Evolutionary conservation across 2,329 filamentous ascomycete species (phyloP).

Genomic region (Cladophialophora psammophila): DNA sequence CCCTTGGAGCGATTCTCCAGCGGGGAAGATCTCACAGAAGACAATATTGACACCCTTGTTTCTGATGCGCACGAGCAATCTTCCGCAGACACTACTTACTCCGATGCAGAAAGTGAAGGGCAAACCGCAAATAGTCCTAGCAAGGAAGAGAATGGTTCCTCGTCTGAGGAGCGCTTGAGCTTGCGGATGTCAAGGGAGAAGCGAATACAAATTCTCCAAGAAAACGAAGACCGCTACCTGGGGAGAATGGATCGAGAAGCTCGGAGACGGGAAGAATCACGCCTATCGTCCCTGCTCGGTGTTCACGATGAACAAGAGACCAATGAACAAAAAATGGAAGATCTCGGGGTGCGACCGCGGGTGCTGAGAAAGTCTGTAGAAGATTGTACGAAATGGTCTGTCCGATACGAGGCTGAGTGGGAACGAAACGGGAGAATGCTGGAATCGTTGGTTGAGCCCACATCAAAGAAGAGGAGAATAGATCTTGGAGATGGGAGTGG

Average conservation of each 20-base stretch:
- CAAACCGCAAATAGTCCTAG: not conserved
- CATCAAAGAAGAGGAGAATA: constrained; percentile 25
- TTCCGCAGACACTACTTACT: not conserved
- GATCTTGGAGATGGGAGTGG: constrained; percentile 3
- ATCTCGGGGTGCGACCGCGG: constrained; percentile 36
- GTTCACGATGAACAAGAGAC: constrained; percentile 42
- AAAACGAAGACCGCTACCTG: constrained; percentile 53
- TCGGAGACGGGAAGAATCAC: constrained; percentile 54
- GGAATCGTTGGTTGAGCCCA: not conserved
- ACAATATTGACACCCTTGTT: not conserved
- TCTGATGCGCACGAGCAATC: not conserved
- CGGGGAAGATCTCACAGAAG: not conserved
- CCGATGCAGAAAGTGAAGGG: constrained; percentile 9
- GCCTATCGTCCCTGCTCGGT: constrained; percentile 55
- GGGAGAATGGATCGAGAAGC: constrained; percentile 57
- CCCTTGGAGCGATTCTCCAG: not conserved
- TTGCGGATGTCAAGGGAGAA: constrained; percentile 24
- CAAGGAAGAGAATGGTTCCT: not conserved
- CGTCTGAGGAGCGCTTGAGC: constrained; percentile 17
- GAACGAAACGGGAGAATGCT: constrained; percentile 22
- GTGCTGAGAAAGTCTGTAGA: constrained; percentile 41
- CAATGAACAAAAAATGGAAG: constrained; percentile 38
- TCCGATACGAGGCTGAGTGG: constrained; percentile 34
- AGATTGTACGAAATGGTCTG: constrained; percentile 46
- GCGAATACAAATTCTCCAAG: constrained; percentile 32